Percentiles rank a stretch among this genome's conserved stretches.
These are phyloP conservation scores for Fusarium proliferatum DNA, from an alignment of 2,329 filamentous ascomycete genomes.

Conservation along the genomic window DNA sequence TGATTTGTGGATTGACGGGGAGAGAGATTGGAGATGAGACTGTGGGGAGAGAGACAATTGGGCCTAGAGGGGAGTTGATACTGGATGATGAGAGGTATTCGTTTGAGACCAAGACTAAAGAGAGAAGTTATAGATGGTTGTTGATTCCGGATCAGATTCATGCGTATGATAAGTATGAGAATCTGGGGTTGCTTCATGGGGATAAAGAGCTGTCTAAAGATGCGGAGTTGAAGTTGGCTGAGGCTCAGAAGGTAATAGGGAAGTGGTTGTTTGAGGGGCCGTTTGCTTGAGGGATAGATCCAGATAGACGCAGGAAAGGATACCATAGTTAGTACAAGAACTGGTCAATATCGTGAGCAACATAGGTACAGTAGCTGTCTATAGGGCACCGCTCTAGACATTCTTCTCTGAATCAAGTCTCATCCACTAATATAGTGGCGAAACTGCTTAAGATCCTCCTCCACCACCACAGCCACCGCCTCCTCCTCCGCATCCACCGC, in stretches of 20 bases:
- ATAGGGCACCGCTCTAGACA: too few species aligned
- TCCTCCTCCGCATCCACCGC: neutral
- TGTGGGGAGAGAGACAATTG: neutral
- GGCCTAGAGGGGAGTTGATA: neutral
- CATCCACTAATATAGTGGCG: neutral
- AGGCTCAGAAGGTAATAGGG: slow-evolving; percentile 19
- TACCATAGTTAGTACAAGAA: neutral
- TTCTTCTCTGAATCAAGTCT: neutral
- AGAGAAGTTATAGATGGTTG: slow-evolving; percentile 14
- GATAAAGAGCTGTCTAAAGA: slow-evolving; percentile 3
- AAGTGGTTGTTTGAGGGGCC: slow-evolving; percentile 22
- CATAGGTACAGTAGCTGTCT: neutral
- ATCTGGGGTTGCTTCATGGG: slow-evolving; percentile 1
- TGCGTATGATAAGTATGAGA: slow-evolving; percentile 17
- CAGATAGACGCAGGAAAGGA: neutral
- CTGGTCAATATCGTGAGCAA: rapidly evolving
- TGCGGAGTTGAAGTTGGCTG: slow-evolving; percentile 12
- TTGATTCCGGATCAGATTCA: slow-evolving; percentile 30
- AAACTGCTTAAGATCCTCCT: neutral
- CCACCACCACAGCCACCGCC: neutral
- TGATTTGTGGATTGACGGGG: slow-evolving; percentile 4
- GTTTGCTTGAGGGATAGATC: slow-evolving; percentile 44
- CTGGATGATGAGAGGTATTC: slow-evolving; percentile 26
- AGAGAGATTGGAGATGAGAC: neutral
- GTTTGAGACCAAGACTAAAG: neutral